These are phyloP conservation scores for Podaxis pistillaris DNA, from an alignment of 768 basidiomycete genomes.

Conservation along the genomic window DNA sequence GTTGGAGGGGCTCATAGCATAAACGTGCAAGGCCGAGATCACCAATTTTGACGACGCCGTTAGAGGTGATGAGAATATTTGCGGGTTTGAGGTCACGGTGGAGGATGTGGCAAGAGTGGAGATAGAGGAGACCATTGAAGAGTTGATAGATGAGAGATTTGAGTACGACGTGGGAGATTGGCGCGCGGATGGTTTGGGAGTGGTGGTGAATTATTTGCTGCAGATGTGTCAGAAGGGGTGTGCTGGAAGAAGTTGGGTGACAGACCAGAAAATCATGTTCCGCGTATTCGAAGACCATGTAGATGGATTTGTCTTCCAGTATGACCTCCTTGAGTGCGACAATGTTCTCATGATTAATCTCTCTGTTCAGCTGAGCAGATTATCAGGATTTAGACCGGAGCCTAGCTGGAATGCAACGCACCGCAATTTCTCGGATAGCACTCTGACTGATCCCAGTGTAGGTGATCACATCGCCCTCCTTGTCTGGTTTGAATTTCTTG, in stretches of 20 bases:
- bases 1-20: conserved; percentile 88
- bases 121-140: conserved; percentile 89
- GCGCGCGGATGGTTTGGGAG: conserved; percentile 80
- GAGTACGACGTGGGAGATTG: conserved; percentile 75
- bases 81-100: conserved; percentile 99
- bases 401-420: conserved; percentile 35
- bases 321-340: conserved; percentile 93
- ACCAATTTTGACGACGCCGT: conserved; percentile 95
- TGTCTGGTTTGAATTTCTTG: conserved; percentile 99
- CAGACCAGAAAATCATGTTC: conserved; percentile 96
- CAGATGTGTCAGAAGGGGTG: not conserved
- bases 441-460: conserved; percentile 99
- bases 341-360: conserved; percentile 88
- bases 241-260: conserved; percentile 10
- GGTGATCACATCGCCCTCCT: conserved; percentile 93
- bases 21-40: conserved; percentile 94
- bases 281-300: conserved; percentile 99
- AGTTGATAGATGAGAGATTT: conserved; percentile 95
- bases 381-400: conserved; percentile 11
- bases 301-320: conserved; percentile 96
- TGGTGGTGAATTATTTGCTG: conserved; percentile 99
- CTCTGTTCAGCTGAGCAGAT: conserved; percentile 71
- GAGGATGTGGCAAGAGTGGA: conserved; percentile 92
- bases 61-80: conserved; percentile 92
- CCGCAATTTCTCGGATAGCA: conserved; percentile 95